Percentiles rank a stretch among this genome's conserved stretches.
Evolutionary conservation across 1,139 yeast species (phyloP).

Genomic region (Candida mesenterica): DNA sequence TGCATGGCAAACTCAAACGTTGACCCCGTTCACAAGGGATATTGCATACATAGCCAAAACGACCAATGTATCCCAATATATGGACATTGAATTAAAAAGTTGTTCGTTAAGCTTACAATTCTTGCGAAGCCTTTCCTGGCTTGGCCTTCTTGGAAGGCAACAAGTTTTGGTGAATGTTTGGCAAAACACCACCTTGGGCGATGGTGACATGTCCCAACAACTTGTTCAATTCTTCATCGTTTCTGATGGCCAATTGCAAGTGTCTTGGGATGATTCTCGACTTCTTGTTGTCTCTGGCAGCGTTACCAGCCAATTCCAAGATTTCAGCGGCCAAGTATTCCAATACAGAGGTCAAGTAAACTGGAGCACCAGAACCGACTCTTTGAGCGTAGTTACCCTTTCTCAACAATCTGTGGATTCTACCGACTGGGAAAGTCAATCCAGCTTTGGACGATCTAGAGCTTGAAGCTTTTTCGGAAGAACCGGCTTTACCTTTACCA

Average conservation of each 20-base stretch:
- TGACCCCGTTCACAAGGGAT: slow-evolving; percentile 6
- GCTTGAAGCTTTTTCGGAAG: slow-evolving; percentile 52
- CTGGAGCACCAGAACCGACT: slow-evolving; percentile 58
- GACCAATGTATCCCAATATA: background rate
- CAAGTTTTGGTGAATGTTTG: slow-evolving; percentile 94
- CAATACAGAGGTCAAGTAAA: slow-evolving; percentile 51
- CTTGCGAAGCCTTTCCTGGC: slow-evolving; percentile 78
- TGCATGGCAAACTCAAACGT: slow-evolving; percentile 9
- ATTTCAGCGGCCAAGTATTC: slow-evolving; percentile 56
- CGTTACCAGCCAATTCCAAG: slow-evolving; percentile 57
- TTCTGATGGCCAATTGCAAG: slow-evolving; percentile 55
- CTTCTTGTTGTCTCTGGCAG: slow-evolving; percentile 58
- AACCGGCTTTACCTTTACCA: slow-evolving; percentile 55
- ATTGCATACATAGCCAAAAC: slow-evolving; percentile 6
- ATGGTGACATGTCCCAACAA: slow-evolving; percentile 88
- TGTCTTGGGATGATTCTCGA: slow-evolving; percentile 57
- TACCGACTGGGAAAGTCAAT: slow-evolving; percentile 55
- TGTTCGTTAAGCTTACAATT: slow-evolving; percentile 57
- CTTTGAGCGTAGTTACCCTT: slow-evolving; percentile 57
- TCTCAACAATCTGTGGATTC: slow-evolving; percentile 56
- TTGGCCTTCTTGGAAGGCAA: slow-evolving; percentile 91
- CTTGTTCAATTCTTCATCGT: slow-evolving; percentile 54
- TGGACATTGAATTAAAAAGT: slow-evolving; percentile 1
- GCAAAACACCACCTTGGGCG: slow-evolving; percentile 98
- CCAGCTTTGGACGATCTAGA: slow-evolving; percentile 56